Evolutionary conservation across 768 basidiomycete genomes (phyloP), one percentile per base, ranked within the genome.

Genomic region (Psilocybe cyanescens): DNA sequence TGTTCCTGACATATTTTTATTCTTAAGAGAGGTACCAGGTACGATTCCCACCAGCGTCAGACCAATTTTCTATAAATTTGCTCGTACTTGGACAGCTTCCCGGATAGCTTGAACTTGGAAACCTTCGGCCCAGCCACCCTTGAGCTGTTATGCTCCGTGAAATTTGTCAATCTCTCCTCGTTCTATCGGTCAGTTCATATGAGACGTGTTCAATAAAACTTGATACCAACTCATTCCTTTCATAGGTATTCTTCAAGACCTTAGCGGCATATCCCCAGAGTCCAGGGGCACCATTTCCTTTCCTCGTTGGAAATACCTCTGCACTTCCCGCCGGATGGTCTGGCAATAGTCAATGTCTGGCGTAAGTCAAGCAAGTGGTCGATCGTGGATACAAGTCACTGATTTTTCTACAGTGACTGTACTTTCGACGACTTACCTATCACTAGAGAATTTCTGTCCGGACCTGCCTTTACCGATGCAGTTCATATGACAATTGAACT

Each of bases 321-420:
- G 59, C 39, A 1, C 53, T 60, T 8, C 59, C 52, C 16, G 16
- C 53, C 7, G 59, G 59, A 19, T 60, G 59, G 59, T 60, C 59
- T 17, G 52, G 59, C 11, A 47, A 35, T 8, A 39, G 41, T 3
- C 39, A 55, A 28, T 60, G 59, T 48, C 11, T 60, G 8, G 59
- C 59, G 59, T 60, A 17, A 44, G 58, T 33, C 11, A 41, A 51
- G 19, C 24, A 24, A 24, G 24, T 24, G 24, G 24, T 58, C 35
- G 24, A 44, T 41, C 49, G 57, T 46, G 35, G 29, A 52, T 46
- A 45, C 39, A 16, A 53, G 9, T 8, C 19, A 6, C 29, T 35
- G 11, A 35, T 7, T 7, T 35, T 35, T 35, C 17, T 39, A 5
- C 29, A 50, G 47, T 16, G 48, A 58, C 24, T 49, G 57, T 7